Conservation (phyloP, 306 rosid genomes). For the Gastrolobium bilobum region DNA sequence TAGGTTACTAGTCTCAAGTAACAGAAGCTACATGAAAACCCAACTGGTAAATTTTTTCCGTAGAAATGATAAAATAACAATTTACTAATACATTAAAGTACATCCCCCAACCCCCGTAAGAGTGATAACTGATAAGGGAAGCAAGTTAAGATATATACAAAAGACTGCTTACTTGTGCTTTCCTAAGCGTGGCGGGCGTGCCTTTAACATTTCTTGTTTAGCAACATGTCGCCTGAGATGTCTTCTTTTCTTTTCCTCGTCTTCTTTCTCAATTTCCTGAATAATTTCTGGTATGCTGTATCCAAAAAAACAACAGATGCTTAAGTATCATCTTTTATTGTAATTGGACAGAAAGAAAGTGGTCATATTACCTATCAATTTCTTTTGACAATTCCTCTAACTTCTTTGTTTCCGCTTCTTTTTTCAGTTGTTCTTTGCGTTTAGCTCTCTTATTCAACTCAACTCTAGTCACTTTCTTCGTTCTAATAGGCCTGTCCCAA, state of each 20-base stretch:
- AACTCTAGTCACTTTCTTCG: conserved; percentile 78
- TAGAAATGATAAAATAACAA: background rate
- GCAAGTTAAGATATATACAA: conserved; percentile 28
- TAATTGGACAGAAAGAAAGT: background rate
- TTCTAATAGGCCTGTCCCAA: conserved; percentile 63
- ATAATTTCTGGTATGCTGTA: conserved; percentile 76
- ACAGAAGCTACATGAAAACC: background rate
- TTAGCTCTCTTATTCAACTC: conserved; percentile 79
- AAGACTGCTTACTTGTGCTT: conserved; percentile 76
- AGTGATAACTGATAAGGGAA: background rate
- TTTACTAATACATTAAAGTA: background rate
- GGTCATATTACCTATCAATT: conserved; percentile 75
- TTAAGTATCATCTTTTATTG: conserved; percentile 16
- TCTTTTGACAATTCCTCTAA: conserved; percentile 69
- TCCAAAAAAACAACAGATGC: conserved; percentile 20
- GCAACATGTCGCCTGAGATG: conserved; percentile 74
- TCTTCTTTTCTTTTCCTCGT: conserved; percentile 68
- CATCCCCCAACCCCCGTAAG: background rate
- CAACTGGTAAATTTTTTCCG: background rate
- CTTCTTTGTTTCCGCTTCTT: conserved; percentile 69
- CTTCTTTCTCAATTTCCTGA: conserved; percentile 81
- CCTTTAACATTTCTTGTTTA: conserved; percentile 75
- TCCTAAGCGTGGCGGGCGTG: conserved; percentile 87
- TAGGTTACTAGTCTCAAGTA: background rate
- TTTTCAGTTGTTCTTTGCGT: conserved; percentile 68